Conservation (phyloP, 2,329 filamentous ascomycete species). For the Fusarium virguliforme region DNA sequence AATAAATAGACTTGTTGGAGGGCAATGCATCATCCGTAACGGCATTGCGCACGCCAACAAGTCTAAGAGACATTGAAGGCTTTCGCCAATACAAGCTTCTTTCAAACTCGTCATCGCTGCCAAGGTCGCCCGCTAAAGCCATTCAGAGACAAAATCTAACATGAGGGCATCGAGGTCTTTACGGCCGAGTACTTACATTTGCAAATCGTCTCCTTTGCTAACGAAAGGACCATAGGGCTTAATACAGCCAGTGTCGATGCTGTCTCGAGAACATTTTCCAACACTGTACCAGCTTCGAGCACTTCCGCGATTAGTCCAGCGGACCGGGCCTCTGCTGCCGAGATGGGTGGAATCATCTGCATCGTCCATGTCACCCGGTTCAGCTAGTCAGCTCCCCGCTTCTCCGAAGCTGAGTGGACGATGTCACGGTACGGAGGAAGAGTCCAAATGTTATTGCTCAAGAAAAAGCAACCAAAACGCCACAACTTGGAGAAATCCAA, state of each 20-base stretch:
- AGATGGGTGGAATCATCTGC: constrained; percentile 54
- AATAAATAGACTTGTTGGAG: no score
- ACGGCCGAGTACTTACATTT: constrained; percentile 42
- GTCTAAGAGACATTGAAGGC: no score
- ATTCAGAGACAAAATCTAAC: neutral
- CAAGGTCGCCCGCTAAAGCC: constrained; percentile 46
- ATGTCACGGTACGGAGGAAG: no score
- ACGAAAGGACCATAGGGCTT: constrained; percentile 47
- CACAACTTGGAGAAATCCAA: no score
- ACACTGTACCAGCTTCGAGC: constrained; percentile 50
- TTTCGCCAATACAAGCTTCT: constrained; percentile 54
- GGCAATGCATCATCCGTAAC: no score
- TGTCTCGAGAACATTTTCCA: constrained; percentile 47
- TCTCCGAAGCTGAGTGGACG: no score
- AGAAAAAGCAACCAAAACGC: no score
- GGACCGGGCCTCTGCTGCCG: constrained; percentile 47
- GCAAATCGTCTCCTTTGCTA: constrained; percentile 53
- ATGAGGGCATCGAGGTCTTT: neutral
- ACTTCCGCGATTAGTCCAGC: constrained; percentile 50
- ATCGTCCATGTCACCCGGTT: constrained; percentile 47
- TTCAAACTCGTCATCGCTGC: constrained; percentile 54
- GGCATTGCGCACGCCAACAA: no score
- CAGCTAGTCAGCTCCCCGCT: no score
- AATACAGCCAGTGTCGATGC: constrained; percentile 47
- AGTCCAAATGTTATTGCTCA: no score